A percentile compares a stretch with the other conserved stretches of the same genome.
These are phyloP conservation scores for Russula ochroleuca DNA, from an alignment of 768 basidiomycete genomes.

Conservation along the genomic window DNA sequence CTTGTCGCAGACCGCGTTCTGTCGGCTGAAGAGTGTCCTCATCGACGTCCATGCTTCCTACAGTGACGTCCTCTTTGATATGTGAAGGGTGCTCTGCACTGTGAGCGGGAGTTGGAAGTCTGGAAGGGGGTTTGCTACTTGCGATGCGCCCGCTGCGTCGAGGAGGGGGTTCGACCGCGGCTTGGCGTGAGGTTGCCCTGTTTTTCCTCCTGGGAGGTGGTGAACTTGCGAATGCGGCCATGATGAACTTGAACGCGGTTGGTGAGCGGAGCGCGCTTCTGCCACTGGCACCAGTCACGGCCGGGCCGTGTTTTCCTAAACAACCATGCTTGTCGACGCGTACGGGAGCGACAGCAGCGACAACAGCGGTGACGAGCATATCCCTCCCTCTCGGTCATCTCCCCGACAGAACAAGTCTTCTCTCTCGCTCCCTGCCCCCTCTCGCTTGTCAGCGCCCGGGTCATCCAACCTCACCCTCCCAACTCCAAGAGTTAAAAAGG, in stretches of 20 bases:
- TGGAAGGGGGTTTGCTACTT: slow-evolving; percentile 37
- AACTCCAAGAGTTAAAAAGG: slow-evolving; percentile 45
- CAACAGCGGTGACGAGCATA: slow-evolving; percentile 47
- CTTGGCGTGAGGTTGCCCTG: slow-evolving; percentile 20
- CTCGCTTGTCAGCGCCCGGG: slow-evolving; percentile 27
- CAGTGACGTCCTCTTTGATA: slow-evolving; percentile 44
- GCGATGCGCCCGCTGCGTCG: slow-evolving; percentile 33
- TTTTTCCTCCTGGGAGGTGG: slow-evolving; percentile 28
- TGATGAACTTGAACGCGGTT: slow-evolving; percentile 1
- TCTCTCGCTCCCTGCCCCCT: slow-evolving; percentile 38
- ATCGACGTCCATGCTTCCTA: slow-evolving; percentile 60
- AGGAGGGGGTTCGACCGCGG: slow-evolving; percentile 31
- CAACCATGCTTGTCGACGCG: slow-evolving; percentile 64
- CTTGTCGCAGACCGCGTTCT: slow-evolving; percentile 38
- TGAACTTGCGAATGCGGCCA: slow-evolving; percentile 26
- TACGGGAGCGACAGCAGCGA: slow-evolving; percentile 61
- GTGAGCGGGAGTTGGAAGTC: slow-evolving; percentile 43
- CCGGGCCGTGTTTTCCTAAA: background rate
- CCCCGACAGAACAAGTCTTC: slow-evolving; percentile 34
- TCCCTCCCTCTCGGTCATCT: slow-evolving; percentile 28
- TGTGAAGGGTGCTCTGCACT: slow-evolving; percentile 33
- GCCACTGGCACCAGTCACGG: background rate
- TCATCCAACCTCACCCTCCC: slow-evolving; percentile 33
- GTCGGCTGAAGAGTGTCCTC: slow-evolving; percentile 41
- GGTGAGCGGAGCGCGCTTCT: background rate